phyloP scores from a whole-genome alignment of 148 eudicot genomes.

The Vaccinium corymbosum region DNA sequence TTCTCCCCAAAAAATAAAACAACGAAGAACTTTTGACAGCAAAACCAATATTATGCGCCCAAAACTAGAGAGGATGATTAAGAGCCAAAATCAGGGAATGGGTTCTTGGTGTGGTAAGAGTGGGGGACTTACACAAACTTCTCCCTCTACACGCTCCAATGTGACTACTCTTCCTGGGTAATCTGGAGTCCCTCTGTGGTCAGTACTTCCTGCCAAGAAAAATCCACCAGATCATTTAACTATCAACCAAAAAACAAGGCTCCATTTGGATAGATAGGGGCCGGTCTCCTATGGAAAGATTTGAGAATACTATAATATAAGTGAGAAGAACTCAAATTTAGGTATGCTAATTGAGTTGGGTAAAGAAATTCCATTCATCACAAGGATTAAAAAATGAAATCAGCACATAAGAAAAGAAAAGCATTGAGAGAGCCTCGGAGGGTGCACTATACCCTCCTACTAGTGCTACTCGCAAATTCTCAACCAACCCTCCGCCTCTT shows the following conservation, averaged over 20 bases:
- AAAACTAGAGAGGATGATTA: background rate
- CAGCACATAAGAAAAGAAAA: no score
- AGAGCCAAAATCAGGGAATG: background rate
- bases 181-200: conserved; percentile 92
- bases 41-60: background rate
- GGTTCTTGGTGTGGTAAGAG: background rate
- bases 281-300: background rate
- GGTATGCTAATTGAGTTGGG: background rate
- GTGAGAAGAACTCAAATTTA: background rate
- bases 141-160: conserved; percentile 71
- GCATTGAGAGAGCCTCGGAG: no score
- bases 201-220: conserved; percentile 71
- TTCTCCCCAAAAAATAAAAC: background rate
- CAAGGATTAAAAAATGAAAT: no score
- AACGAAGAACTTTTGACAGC: background rate
- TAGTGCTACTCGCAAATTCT: no score
- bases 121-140: conserved; percentile 62
- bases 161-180: conserved; percentile 96
- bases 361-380: background rate
- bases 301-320: background rate
- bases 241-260: background rate
- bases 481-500: no score
- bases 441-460: no score
- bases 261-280: background rate
- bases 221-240: background rate